A percentile compares a stretch with the other conserved stretches of the same genome.
Evolutionary conservation across 75 land plant species (phyloP).

Genomic region (Gnetum montanum): DNA sequence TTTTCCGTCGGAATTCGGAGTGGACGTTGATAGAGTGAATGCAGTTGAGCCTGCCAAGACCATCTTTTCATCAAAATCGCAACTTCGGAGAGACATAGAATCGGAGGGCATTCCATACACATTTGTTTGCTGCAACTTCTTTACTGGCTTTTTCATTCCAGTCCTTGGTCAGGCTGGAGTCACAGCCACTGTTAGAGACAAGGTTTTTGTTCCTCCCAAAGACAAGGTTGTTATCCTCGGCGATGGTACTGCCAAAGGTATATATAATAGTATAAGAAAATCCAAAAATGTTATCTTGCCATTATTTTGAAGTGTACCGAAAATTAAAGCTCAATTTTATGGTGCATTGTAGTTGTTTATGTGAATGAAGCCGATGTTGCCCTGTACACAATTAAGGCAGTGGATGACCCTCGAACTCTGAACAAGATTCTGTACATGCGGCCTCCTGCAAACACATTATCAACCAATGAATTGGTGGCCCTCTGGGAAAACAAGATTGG

Average conservation of each 20-base stretch:
- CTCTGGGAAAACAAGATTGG: conserved; percentile 37
- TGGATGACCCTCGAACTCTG: conserved; percentile 20
- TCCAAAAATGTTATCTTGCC: not conserved
- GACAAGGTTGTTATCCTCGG: conserved; percentile 28
- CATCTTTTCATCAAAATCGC: conserved; percentile 13
- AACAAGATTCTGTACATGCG: conserved; percentile 12
- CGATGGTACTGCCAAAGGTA: conserved; percentile 25
- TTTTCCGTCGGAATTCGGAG: conserved; percentile 49
- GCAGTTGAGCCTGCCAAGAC: conserved; percentile 9
- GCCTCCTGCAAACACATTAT: conserved; percentile 8
- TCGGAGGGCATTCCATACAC: conserved; percentile 34
- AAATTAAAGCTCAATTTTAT: not conserved
- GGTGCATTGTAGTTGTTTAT: conserved; percentile 17
- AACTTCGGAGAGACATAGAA: conserved; percentile 24
- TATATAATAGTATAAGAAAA: too few species aligned
- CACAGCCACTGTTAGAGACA: conserved; percentile 10
- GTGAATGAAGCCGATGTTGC: conserved; percentile 22
- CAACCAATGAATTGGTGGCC: conserved; percentile 6
- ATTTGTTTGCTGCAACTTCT: conserved; percentile 10
- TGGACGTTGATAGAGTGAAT: conserved; percentile 17
- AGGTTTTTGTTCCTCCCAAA: not conserved
- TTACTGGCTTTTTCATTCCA: conserved; percentile 21
- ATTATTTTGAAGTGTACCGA: not conserved
- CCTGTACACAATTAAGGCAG: conserved; percentile 15
- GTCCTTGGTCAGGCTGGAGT: conserved; percentile 10